Evolutionary conservation across 2,329 filamentous ascomycete genomes (phyloP), one percentile per base, ranked within the genome.

Genomic region (Akanthomyces uredinophilus): DNA sequence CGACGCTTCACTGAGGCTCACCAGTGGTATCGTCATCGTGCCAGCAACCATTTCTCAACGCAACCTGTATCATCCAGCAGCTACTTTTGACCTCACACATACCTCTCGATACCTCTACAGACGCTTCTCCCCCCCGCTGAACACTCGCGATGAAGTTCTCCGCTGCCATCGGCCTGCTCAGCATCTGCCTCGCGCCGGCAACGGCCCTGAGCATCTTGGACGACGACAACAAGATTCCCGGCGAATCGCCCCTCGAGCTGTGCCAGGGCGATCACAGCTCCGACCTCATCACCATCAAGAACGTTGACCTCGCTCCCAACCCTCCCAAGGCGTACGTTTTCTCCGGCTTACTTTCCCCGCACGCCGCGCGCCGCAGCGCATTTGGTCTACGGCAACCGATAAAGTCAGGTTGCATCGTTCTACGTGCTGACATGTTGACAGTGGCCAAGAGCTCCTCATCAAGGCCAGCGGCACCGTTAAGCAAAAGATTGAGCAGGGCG

Each of bases 171-270:
- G 77, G 79, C 64, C 75, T 80, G 62, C 71, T 84, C 63, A 73
- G 78, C 61, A 75, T 74, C 72, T 72, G 77, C 71, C 69, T 79
- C 66, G 77, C 76, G 58, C 77, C 81, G 61, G 78, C 78, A 55
- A 71, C 74, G 65, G 79, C 76, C 61, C 62, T 73, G 61, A 84
- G 79, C 69, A 74, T 78, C 72, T 70, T 73, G 67, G 70, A 79
- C 63, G 79, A 79, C 29, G 77, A 84, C 51, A 79, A 84, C 74
- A 83, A 87, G 66, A 89, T 97, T 18, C 88, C 91, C 1, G 93
- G 95, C 73, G 81, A 94, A 56, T 96, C 94, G 72, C 94, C 95
- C 35, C 82, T 99, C 64, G 80, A 86, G 71, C 91, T 90, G 77
- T 99, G 95, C 74, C 70, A 75, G 67, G 78, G 79, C 63, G 83